phyloP scores from a whole-genome alignment of 1,284 basidiomycete species.

The Tylopilus sp. region DNA sequence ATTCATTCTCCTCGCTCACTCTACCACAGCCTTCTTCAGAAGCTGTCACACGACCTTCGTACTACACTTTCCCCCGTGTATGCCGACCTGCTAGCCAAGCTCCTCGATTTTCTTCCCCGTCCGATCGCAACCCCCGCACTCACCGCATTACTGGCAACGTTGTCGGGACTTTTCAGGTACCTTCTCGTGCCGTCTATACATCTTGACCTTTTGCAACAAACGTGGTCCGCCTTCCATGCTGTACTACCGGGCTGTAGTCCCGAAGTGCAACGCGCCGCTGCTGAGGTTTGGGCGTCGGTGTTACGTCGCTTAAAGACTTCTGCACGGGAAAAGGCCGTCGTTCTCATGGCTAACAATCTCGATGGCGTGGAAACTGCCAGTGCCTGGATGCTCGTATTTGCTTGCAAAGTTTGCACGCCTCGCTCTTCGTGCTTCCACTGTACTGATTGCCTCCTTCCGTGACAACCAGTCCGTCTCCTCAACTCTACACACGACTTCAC shows the following conservation, averaged over 20 bases:
- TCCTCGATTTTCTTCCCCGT: slow-evolving; percentile 57
- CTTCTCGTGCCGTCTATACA: slow-evolving; percentile 58
- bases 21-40: slow-evolving; percentile 61
- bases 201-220: slow-evolving; percentile 47
- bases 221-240: slow-evolving; percentile 52
- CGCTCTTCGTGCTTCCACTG: background rate
- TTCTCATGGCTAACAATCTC: slow-evolving; percentile 44
- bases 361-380: slow-evolving; percentile 53
- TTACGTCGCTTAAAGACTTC: slow-evolving; percentile 59
- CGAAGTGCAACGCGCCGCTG: slow-evolving; percentile 66
- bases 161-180: slow-evolving; percentile 65
- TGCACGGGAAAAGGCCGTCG: slow-evolving; percentile 49
- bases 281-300: slow-evolving; percentile 75
- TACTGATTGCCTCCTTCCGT: slow-evolving; percentile 1
- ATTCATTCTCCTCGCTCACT: slow-evolving; percentile 13
- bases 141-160: slow-evolving; percentile 58
- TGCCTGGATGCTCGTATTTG: slow-evolving; percentile 66
- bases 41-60: slow-evolving; percentile 71
- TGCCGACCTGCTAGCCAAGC: slow-evolving; percentile 45
- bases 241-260: slow-evolving; percentile 56
- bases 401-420: slow-evolving; percentile 58
- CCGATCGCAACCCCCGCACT: slow-evolving; percentile 57
- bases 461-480: slow-evolving; percentile 63
- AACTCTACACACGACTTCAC: slow-evolving; percentile 73
- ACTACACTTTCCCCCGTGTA: slow-evolving; percentile 64